These are phyloP conservation scores for Athelia sp. DNA, from an alignment of 1,284 basidiomycete species.

Conservation along the genomic window DNA sequence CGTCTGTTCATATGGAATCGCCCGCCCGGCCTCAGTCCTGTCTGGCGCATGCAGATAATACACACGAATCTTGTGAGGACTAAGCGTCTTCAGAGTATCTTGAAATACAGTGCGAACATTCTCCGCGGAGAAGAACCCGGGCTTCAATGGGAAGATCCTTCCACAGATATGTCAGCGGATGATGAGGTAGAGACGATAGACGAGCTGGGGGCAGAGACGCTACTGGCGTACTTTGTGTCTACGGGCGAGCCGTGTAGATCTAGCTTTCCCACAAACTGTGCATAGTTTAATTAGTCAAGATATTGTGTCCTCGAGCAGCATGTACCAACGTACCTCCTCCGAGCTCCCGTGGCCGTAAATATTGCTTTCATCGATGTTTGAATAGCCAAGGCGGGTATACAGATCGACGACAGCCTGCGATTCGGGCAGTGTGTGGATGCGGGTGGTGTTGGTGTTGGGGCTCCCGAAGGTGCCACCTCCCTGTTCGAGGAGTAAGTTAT, in stretches of 20 bases:
- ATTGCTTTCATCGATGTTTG: not conserved
- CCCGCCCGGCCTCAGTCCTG: not conserved
- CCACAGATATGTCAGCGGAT: not conserved
- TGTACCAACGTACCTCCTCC: not conserved
- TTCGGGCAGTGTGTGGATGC: not conserved
- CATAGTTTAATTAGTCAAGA: too few relatives aligned
- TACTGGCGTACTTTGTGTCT: not conserved
- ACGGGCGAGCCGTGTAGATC: not conserved
- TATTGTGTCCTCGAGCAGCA: too few relatives aligned
- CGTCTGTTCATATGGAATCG: conserved; percentile 18
- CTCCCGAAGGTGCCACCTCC: not conserved
- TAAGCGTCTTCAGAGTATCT: not conserved
- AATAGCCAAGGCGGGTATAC: not conserved
- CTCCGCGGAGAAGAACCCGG: not conserved
- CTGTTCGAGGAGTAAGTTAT: not conserved
- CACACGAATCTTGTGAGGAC: not conserved
- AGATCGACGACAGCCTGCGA: not conserved
- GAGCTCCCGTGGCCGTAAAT: not conserved
- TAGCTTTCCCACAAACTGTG: not conserved
- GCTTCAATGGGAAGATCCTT: not conserved
- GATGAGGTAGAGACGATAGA: not conserved
- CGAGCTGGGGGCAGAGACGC: not conserved
- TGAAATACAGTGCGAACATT: not conserved
- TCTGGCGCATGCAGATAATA: not conserved
- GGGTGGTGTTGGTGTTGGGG: not conserved